Evolutionary conservation across 176 grass and related monocot genomes (phyloP).

Genomic region (Oryza longistaminata): DNA sequence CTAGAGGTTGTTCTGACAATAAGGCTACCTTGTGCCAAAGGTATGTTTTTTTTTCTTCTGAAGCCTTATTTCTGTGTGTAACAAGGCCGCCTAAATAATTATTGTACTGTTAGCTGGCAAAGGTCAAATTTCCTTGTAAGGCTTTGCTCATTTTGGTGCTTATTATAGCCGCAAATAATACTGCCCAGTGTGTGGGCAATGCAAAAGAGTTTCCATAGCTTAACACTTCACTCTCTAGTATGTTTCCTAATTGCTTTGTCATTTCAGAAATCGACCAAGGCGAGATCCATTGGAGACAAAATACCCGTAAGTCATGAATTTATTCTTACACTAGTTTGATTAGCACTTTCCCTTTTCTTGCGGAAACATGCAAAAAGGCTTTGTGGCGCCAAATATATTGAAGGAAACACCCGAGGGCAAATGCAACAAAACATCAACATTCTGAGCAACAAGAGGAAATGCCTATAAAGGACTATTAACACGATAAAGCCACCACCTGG

Average conservation of each 20-base stretch:
- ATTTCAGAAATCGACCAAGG: constrained; percentile 80
- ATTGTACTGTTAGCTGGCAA: not conserved
- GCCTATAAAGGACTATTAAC: not conserved
- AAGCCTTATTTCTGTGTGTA: not conserved
- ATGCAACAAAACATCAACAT: not conserved
- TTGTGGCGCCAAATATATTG: not conserved
- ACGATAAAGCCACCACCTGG: not conserved
- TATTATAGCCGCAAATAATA: constrained; percentile 8
- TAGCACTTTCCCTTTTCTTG: not conserved
- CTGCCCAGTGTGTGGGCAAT: too few species aligned
- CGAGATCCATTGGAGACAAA: constrained; percentile 91
- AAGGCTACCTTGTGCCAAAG: constrained; percentile 98
- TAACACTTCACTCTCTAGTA: not conserved
- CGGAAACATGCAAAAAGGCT: not conserved
- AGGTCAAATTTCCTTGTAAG: not conserved
- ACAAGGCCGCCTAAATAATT: constrained; percentile 13
- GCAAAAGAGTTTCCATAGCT: not conserved
- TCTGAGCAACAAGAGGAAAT: not conserved
- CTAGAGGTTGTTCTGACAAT: constrained; percentile 96
- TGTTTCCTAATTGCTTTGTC: not conserved
- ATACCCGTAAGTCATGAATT: constrained; percentile 72
- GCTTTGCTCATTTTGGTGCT: not conserved
- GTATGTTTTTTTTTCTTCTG: constrained; percentile 42
- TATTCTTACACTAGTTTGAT: not conserved
- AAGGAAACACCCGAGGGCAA: not conserved